Evolutionary conservation across 2,329 filamentous ascomycete species (phyloP).

Genomic region (Pyrenochaeta sp.): DNA sequence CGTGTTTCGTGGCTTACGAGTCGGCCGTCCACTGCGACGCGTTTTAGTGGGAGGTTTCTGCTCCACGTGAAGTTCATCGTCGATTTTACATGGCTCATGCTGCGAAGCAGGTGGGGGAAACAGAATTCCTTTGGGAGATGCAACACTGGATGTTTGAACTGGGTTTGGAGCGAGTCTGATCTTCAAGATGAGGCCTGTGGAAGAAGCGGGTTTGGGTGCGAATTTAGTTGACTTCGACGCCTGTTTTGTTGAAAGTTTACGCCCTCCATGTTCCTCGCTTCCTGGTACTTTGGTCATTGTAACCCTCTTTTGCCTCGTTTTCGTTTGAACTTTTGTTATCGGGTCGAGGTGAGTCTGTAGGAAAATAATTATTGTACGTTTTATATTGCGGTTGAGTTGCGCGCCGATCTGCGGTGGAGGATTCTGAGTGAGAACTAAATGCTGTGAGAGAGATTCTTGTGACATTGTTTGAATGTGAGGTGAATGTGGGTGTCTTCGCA

Average conservation of each 20-base stretch:
- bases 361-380: not conserved
- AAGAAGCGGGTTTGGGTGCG: too few species aligned
- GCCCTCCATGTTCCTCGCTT: not conserved
- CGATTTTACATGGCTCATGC: not conserved
- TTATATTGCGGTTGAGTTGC: not conserved
- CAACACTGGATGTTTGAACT: too few species aligned
- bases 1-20: not conserved
- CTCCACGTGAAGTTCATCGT: not conserved
- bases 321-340: not conserved
- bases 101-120: not conserved
- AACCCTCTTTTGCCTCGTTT: not conserved
- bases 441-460: too few species aligned
- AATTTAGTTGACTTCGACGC: conserved; percentile 1
- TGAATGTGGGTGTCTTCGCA: too few species aligned
- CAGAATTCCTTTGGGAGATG: not conserved
- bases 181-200: too few species aligned
- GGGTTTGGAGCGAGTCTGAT: too few species aligned
- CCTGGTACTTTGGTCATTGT: not conserved
- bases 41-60: not conserved
- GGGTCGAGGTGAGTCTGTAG: not conserved
- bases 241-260: not conserved
- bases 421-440: not conserved
- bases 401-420: not conserved
- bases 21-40: conserved; percentile 6
- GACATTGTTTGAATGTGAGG: not conserved